phyloP scores from a whole-genome alignment of 305 asterid genomes.

The Fraxinus latifolia region DNA sequence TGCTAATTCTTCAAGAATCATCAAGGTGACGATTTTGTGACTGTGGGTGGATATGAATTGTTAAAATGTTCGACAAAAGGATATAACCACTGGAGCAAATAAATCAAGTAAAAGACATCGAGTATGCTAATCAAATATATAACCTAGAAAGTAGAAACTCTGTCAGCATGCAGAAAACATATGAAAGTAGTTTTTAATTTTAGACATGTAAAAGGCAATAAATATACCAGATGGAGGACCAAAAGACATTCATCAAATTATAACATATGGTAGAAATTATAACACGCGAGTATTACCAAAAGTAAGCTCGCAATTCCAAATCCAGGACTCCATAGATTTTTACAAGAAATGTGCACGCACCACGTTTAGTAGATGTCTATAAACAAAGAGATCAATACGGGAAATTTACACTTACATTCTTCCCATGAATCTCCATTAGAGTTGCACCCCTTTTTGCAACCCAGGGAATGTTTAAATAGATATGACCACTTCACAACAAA shows the following conservation, averaged over 20 bases:
- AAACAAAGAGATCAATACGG: slow-evolving; percentile 4
- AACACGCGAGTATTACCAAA: neutral
- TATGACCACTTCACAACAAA: neutral
- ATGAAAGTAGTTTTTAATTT: too few relatives aligned
- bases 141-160: neutral
- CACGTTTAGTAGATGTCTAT: neutral
- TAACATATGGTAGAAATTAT: neutral
- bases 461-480: slow-evolving; percentile 14
- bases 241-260: neutral
- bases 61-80: neutral
- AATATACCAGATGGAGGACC: neutral
- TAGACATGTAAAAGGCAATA: neutral
- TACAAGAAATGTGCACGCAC: neutral
- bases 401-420: slow-evolving; percentile 51
- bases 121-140: neutral
- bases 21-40: neutral
- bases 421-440: slow-evolving; percentile 80
- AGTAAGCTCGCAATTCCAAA: neutral
- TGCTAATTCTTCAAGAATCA: neutral
- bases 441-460: slow-evolving; percentile 78
- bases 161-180: neutral
- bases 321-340: neutral
- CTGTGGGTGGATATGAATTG: neutral
- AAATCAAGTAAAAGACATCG: neutral
- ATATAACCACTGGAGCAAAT: neutral